Base-by-base conservation (phyloP, 106 monocot species). In the Dendrobium nobile region DNA sequence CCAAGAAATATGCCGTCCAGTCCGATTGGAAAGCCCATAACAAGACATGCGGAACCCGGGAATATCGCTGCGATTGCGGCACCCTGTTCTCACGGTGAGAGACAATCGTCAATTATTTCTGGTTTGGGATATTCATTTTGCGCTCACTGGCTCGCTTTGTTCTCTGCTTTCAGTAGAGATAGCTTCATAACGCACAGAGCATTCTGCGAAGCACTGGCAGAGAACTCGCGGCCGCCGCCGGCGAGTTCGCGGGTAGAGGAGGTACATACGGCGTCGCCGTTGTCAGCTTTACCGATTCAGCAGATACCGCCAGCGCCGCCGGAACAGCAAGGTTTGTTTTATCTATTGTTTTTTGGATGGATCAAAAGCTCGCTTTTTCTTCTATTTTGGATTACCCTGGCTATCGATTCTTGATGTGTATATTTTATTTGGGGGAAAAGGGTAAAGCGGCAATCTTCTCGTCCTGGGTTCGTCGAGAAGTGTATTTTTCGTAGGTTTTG, bases 11-110 rank as follows among this genome's bases (percentile, higher is more conserved):
- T 85, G 93, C 93, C 18, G 93, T 94, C 20, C 91, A 91, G 83
- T 91, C 93, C 19, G 93, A 94, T 84, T 89, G 91, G 91, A 94
- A 94, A 84, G 93, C 93, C 27, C 93, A 94, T 72, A 70, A 58
- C 73, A 94, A 94, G 88, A 89, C 88, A 54, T 92, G 95, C 82
- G 95, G 95, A 54, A 92, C 92, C 24, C 86, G 92, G 27, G 95
- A 92, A 82, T 95, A 95, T 80, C 90, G 85, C 67, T 95, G 95
- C 82, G 92, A 95, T 80, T 95, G 95, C 41, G 95, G 95, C 78
- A 95, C 95, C 51, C 78, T 95, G 80, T 95, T 94, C 88, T 92
- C 94, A 44, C 73, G 92, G 92, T 92, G 73, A 20, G 28, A 47
- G 22, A 28, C 17, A 18, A 42, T 75, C 61, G 68, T 17, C 19